Evolutionary conservation across 176 grass and related monocot species (phyloP).

Genomic region (Metroxylon sagu): DNA sequence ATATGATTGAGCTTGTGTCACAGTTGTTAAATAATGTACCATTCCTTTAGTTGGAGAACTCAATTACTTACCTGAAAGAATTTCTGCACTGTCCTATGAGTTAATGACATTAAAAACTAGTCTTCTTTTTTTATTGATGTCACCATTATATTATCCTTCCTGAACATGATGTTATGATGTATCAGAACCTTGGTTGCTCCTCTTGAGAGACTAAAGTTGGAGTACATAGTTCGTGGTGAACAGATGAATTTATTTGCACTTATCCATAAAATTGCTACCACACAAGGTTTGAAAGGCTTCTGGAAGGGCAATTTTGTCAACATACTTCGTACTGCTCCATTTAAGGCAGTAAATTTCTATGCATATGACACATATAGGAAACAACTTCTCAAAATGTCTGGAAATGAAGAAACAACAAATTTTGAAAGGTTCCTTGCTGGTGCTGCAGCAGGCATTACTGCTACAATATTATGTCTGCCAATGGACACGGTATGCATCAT

Average conservation of each 20-base stretch:
- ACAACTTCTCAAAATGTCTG: neutral
- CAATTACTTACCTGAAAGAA: too few relatives aligned
- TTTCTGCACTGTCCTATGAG: too few relatives aligned
- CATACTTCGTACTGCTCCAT: conserved; percentile 42
- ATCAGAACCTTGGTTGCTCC: conserved; percentile 91
- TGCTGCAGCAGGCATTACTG: conserved; percentile 68
- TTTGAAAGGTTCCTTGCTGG: neutral
- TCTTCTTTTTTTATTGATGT: neutral
- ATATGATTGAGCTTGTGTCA: too few relatives aligned
- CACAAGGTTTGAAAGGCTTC: conserved; percentile 86
- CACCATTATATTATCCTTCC: conserved; percentile 6
- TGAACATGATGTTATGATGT: conserved; percentile 13
- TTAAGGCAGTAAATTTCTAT: neutral
- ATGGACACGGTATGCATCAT: conserved; percentile 79
- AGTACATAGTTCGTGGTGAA: conserved; percentile 88
- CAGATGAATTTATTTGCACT: conserved; percentile 78
- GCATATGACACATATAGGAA: neutral
- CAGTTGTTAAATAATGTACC: too few relatives aligned
- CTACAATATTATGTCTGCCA: conserved; percentile 74
- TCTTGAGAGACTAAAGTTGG: conserved; percentile 92
- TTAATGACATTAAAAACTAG: neutral
- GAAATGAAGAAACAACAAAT: conserved; percentile 1
- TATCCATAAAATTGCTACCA: conserved; percentile 61
- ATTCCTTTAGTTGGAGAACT: too few relatives aligned
- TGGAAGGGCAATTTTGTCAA: conserved; percentile 98